Conservation (phyloP, 2,329 filamentous ascomycete genomes). For the Endothia cerciana region DNA sequence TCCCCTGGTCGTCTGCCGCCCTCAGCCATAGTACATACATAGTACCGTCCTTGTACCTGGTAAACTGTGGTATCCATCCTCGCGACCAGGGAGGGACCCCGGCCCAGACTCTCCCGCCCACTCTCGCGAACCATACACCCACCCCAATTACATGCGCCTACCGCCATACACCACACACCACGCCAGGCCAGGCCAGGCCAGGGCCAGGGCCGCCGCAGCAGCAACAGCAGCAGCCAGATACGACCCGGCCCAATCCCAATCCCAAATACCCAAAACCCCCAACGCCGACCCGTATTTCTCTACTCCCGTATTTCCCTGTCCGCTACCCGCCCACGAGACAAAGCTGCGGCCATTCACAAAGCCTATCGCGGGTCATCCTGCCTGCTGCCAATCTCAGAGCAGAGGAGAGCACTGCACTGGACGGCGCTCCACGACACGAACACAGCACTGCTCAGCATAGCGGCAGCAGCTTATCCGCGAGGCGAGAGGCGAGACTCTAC, state of each 20-base stretch:
- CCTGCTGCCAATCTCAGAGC: constrained; percentile 34
- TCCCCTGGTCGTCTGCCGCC: background rate
- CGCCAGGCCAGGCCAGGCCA: constrained; percentile 7
- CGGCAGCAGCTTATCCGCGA: background rate
- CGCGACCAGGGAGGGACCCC: background rate
- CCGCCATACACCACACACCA: constrained; percentile 8
- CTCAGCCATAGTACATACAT: too few relatives aligned
- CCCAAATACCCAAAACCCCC: too few relatives aligned
- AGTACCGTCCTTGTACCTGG: too few relatives aligned
- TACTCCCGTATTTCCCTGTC: constrained; percentile 35
- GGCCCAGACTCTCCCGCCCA: constrained; percentile 1
- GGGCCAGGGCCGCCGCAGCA: background rate
- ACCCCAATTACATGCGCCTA: background rate
- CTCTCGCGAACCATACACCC: constrained; percentile 1
- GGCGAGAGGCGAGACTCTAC: background rate
- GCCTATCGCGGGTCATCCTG: constrained; percentile 36
- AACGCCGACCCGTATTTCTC: constrained; percentile 5
- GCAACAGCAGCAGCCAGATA: constrained; percentile 1
- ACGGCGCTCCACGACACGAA: background rate
- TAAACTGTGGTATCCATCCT: background rate
- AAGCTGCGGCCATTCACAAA: constrained; percentile 44
- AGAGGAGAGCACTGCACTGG: constrained; percentile 11
- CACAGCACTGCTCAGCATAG: background rate
- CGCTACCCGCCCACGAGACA: constrained; percentile 41
- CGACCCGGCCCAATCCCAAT: constrained; percentile 1